Conservation (phyloP, 2,329 filamentous ascomycete genomes). For the Calycina marina region DNA sequence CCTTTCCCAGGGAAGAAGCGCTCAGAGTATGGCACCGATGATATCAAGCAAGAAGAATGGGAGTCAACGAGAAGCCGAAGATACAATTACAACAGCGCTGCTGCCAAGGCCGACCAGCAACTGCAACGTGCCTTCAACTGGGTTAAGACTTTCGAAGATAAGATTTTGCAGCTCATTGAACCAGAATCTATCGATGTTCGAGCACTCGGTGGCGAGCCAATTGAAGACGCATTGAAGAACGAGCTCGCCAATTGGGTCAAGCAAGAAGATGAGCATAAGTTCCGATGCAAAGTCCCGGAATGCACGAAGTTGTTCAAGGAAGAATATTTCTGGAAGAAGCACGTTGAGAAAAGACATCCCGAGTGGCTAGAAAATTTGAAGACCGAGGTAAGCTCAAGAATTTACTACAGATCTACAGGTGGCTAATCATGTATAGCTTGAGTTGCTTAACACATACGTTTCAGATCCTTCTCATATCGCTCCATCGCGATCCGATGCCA, state of each 20-base stretch:
- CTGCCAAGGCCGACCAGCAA: slow-evolving; percentile 75
- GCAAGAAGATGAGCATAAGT: slow-evolving; percentile 96
- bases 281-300: slow-evolving; percentile 88
- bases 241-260: slow-evolving; percentile 82
- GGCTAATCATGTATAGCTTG: slow-evolving; percentile 43
- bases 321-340: slow-evolving; percentile 93
- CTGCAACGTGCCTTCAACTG: slow-evolving; percentile 93
- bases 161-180: slow-evolving; percentile 82
- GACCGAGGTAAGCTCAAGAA: slow-evolving; percentile 54
- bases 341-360: slow-evolving; percentile 85
- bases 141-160: slow-evolving; percentile 98
- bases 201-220: slow-evolving; percentile 77
- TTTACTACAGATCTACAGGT: neutral
- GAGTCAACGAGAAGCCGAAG: slow-evolving; percentile 60
- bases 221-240: slow-evolving; percentile 76
- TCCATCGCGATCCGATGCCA: slow-evolving; percentile 82
- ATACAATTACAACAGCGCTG: slow-evolving; percentile 41
- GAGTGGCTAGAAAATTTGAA: slow-evolving; percentile 75
- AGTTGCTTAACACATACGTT: slow-evolving; percentile 87
- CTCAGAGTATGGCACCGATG: slow-evolving; percentile 29
- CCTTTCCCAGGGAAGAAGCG: slow-evolving; percentile 75
- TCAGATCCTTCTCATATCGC: slow-evolving; percentile 90
- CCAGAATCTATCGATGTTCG: slow-evolving; percentile 75
- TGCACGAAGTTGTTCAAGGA: slow-evolving; percentile 97
- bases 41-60: slow-evolving; percentile 33